A percentile compares a stretch with the other conserved stretches of the same genome.
phyloP scores from a whole-genome alignment of 176 grass and related monocot genomes.

The Carex pumila region DNA sequence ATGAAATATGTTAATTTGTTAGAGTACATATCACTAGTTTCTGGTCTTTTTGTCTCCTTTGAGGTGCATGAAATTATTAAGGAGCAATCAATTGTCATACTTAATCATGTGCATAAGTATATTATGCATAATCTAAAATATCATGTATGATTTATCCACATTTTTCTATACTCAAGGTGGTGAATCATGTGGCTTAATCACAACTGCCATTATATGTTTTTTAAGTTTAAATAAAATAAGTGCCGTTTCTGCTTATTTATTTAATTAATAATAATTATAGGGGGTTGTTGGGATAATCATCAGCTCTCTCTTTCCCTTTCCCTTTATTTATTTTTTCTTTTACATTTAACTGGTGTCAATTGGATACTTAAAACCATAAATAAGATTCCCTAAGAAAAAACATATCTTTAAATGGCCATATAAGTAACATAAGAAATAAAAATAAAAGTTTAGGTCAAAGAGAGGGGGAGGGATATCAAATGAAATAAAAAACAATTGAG shows the following conservation, averaged over 20 bases:
- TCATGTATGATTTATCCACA: neutral
- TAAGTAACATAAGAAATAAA: neutral
- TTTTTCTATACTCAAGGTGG: neutral
- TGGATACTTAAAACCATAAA: neutral
- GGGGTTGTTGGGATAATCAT: neutral
- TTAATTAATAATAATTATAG: neutral
- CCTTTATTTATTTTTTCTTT: neutral
- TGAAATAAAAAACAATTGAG: neutral
- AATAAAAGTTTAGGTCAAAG: neutral
- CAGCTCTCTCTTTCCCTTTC: neutral
- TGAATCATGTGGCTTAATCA: neutral
- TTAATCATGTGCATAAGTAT: neutral
- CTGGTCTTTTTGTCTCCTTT: slow-evolving; percentile 11
- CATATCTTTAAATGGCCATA: neutral
- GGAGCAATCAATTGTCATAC: neutral
- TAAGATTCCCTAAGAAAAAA: neutral
- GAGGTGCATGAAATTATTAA: neutral
- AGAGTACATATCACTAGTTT: neutral
- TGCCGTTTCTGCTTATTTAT: neutral
- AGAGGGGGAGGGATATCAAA: neutral
- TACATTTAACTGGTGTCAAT: neutral
- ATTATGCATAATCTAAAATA: neutral
- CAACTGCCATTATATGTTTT: neutral
- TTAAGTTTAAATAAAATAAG: neutral
- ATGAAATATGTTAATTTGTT: slow-evolving; percentile 14